Conservation (phyloP, 2,329 filamentous ascomycete genomes). For the Fusarium palustre region DNA sequence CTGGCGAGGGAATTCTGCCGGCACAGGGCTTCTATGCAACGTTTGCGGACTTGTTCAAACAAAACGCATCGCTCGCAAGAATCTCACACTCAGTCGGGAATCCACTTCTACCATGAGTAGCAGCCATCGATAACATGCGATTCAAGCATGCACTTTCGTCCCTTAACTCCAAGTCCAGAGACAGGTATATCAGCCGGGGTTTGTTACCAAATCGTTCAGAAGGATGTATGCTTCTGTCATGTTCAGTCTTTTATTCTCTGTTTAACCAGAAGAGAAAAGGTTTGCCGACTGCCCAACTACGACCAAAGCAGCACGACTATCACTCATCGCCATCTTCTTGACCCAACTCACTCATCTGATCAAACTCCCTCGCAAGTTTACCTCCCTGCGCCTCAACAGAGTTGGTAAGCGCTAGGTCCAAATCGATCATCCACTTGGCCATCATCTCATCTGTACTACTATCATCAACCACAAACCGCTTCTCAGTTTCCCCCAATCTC, state of each 20-base stretch:
- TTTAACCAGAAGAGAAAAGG: too few relatives aligned
- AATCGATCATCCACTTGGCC: background rate
- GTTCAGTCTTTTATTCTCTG: too few relatives aligned
- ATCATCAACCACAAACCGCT: background rate
- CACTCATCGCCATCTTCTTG: background rate
- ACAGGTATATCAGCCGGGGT: background rate
- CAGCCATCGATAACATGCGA: background rate
- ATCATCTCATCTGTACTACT: background rate
- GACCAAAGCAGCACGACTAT: accelerated
- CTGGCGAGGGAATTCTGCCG: background rate
- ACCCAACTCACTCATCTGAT: background rate
- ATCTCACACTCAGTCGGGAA: background rate
- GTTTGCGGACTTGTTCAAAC: background rate
- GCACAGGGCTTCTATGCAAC: background rate
- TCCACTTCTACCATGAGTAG: background rate
- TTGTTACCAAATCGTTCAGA: too few relatives aligned
- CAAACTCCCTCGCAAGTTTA: background rate
- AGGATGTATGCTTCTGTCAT: too few relatives aligned
- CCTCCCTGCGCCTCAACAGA: background rate
- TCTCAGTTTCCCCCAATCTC: background rate
- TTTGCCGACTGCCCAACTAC: background rate
- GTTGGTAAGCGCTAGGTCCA: background rate
- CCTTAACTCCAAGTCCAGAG: background rate
- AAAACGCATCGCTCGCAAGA: background rate
- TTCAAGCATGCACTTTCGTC: too few relatives aligned